Conservation (phyloP, 129 eudicot species). For the Flaveria linearis region DNA sequence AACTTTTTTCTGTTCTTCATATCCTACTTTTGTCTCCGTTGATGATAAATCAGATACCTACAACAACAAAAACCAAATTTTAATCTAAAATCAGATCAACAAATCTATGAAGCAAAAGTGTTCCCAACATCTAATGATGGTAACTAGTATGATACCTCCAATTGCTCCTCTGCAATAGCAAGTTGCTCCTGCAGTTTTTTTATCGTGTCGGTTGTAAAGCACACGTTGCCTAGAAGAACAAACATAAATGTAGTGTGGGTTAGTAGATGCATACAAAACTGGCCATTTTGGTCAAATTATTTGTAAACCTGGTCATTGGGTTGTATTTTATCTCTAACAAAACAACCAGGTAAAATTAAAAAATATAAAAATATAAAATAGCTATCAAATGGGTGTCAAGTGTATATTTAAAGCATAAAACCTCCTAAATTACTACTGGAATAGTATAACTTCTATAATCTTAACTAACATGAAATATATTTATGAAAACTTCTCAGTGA, state of each 20-base stretch:
- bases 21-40: conserved; percentile 66
- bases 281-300: neutral
- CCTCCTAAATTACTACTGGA: conserved; percentile 2
- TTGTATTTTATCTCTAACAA: neutral
- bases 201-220: conserved; percentile 63
- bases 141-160: conserved; percentile 52
- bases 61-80: neutral
- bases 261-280: neutral
- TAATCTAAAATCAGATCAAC: conserved; percentile 16
- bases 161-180: conserved; percentile 63
- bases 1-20: conserved; percentile 60
- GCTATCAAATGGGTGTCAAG: neutral
- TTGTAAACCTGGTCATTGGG: neutral
- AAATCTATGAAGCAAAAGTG: conserved; percentile 5
- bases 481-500: too few relatives aligned
- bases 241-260: neutral
- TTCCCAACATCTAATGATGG: conserved; percentile 6
- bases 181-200: conserved; percentile 65
- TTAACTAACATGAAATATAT: neutral
- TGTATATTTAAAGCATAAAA: neutral
- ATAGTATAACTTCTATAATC: neutral
- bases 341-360: neutral
- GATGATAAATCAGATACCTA: conserved; percentile 76
- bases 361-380: too few relatives aligned
- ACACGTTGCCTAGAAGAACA: conserved; percentile 55